A percentile compares a stretch with the other conserved stretches of the same genome.
These are phyloP conservation scores for Chalciporus sphaerocephalus DNA, from an alignment of 768 basidiomycete genomes.

Conservation along the genomic window DNA sequence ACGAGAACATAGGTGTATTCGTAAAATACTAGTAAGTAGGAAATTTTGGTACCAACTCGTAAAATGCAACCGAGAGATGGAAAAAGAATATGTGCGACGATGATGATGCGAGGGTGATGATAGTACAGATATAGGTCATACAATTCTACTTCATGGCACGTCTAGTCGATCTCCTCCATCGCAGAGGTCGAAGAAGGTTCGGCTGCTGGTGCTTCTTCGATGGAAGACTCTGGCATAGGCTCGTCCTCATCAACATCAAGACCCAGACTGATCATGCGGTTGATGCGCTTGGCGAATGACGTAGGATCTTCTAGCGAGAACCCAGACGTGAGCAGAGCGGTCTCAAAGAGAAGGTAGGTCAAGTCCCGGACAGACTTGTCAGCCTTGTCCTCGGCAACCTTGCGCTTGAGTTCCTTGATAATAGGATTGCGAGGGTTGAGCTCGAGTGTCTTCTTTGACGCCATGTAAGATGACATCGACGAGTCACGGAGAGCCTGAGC, in stretches of 20 bases:
- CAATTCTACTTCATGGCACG: not conserved
- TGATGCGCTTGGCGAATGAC: conserved; percentile 92
- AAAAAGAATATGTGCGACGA: conserved; percentile 19
- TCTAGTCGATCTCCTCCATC: conserved; percentile 97
- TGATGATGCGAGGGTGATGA: conserved; percentile 24
- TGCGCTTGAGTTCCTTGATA: conserved; percentile 92
- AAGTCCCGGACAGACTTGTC: conserved; percentile 98
- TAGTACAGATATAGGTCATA: conserved; percentile 25
- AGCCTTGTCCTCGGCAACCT: conserved; percentile 94
- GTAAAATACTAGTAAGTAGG: conserved; percentile 10
- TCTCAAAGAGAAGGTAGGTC: conserved; percentile 95
- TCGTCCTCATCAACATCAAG: conserved; percentile 85
- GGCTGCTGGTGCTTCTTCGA: conserved; percentile 47
- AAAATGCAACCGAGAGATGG: conserved; percentile 20
- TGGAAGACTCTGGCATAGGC: conserved; percentile 29
- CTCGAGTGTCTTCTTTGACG: conserved; percentile 96
- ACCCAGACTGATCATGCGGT: conserved; percentile 92
- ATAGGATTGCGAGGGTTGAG: conserved; percentile 90
- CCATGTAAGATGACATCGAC: conserved; percentile 99
- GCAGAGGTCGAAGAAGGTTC: conserved; percentile 70
- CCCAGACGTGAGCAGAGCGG: conserved; percentile 89
- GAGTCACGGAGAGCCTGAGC: conserved; percentile 95
- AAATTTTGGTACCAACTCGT: conserved; percentile 24
- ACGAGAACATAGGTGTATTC: conserved; percentile 8
- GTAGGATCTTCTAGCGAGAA: conserved; percentile 96